Evolutionary conservation across 1,139 yeast species (phyloP).

Genomic region (Yamadazyma taylorii): DNA sequence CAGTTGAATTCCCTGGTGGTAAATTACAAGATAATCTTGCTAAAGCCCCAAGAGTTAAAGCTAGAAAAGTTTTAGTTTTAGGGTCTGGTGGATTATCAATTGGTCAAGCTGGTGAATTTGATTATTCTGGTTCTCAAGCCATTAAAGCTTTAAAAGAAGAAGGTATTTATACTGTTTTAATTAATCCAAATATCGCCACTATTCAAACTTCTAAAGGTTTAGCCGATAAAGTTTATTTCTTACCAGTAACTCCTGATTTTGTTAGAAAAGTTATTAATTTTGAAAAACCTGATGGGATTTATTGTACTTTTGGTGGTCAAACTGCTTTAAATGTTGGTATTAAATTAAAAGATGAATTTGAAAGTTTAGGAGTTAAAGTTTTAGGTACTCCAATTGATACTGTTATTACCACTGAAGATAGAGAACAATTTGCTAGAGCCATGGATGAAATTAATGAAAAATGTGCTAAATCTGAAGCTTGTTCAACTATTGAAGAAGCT

Average conservation of each 20-base stretch:
- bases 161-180: conserved; percentile 91
- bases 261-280: conserved; percentile 92
- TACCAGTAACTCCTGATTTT: conserved; percentile 95
- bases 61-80: conserved; percentile 89
- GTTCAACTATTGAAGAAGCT: conserved; percentile 77
- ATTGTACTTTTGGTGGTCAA: conserved; percentile 98
- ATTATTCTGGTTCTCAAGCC: conserved; percentile 95
- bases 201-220: conserved; percentile 97
- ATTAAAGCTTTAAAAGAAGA: conserved; percentile 95
- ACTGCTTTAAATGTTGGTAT: conserved; percentile 97
- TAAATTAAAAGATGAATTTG: conserved; percentile 92
- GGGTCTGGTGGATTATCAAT: conserved; percentile 99
- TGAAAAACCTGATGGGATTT: conserved; percentile 96
- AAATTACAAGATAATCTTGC: conserved; percentile 67
- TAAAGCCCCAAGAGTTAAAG: conserved; percentile 72
- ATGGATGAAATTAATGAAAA: conserved; percentile 94
- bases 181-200: conserved; percentile 97
- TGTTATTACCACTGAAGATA: conserved; percentile 94
- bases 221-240: conserved; percentile 95
- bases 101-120: conserved; percentile 99
- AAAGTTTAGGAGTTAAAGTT: conserved; percentile 85
- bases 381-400: conserved; percentile 97
- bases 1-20: conserved; percentile 93
- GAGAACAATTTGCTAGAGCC: conserved; percentile 91
- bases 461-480: conserved; percentile 92